Base-by-base conservation (phyloP, 2,329 filamentous ascomycete genomes). In the Ramularia collo-cygni region DNA sequence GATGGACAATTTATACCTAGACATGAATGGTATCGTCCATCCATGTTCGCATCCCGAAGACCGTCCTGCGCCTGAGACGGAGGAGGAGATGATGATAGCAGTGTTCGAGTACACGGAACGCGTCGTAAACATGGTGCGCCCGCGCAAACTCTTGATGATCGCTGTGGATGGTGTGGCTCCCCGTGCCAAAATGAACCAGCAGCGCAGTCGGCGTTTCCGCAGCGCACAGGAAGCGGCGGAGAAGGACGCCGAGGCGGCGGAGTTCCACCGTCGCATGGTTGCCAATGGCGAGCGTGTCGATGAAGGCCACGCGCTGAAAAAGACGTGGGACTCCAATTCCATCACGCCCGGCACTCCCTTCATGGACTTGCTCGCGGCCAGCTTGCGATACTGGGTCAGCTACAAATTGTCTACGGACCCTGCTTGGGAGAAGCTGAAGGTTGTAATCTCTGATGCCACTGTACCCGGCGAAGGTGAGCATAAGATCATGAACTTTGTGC, bases 21-120 rank as follows among this genome's bases (percentile, higher is more conserved):
- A 98, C 59, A 96, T 98, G 90, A 98, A 98, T 65, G 93, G 92
- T 62, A 98, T 98, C 52, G 92, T 98, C 27, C 92, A 98, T 70
- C 93, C 93, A 21, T 98, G 92, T 68, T 95, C 90, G 33, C 92
- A 98, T 67, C 92, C 92, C 1, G 92, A 98, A 64, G 90, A 96
- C 58, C 79, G 80, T 48, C 88, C 92, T 2, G 79, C 92, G 3
- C 92, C 92, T 8, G 84, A 83, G 58, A 90, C 92, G 46, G 92
- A 98, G 69, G 87, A 94, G 63, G 92, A 96, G 68, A 98, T 98
- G 92, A 98, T 98, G 92, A 64, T 95, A 55, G 93, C 93, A 60
- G 81, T 98, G 46, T 98, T 98, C 72, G 86, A 83, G 60, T 98
- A 98, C 66, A 98, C 92, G n/a, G 89, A 98, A 61, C 83, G 92